Percentiles rank a stretch among this genome's conserved stretches.
phyloP scores from a whole-genome alignment of 495 filamentous ascomycete genomes.

The Trichocladium uniseriatum region DNA sequence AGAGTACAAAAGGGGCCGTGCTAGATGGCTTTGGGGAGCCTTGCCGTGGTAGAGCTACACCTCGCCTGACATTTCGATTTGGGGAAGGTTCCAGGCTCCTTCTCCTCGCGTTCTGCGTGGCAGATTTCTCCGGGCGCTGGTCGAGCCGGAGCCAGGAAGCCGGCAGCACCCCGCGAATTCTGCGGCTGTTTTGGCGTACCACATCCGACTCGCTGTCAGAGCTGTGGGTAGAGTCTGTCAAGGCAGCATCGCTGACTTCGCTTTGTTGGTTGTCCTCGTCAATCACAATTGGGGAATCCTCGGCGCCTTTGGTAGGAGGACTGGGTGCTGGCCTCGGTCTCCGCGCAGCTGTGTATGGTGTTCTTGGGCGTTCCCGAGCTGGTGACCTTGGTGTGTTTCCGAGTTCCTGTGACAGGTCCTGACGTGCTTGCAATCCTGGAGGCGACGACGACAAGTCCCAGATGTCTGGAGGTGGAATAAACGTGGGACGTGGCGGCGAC shows the following conservation, averaged over 20 bases:
- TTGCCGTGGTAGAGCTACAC: slow-evolving; percentile 42
- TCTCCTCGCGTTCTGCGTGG: slow-evolving; percentile 29
- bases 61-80: slow-evolving; percentile 38
- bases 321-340: neutral
- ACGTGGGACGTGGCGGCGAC: slow-evolving; percentile 11
- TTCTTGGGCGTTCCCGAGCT: neutral
- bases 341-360: neutral
- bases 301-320: neutral
- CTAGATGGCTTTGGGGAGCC: slow-evolving; percentile 14
- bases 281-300: slow-evolving; percentile 9
- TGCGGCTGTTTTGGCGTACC: slow-evolving; percentile 36
- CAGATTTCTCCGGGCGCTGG: slow-evolving; percentile 27
- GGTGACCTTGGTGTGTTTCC: slow-evolving; percentile 1
- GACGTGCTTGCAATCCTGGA: neutral
- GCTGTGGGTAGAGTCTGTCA: slow-evolving; percentile 3
- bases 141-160: slow-evolving; percentile 85
- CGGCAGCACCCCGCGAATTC: slow-evolving; percentile 76
- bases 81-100: slow-evolving; percentile 30
- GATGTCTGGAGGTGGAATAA: slow-evolving; percentile 4
- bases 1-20: slow-evolving; percentile 29
- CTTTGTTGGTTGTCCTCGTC: slow-evolving; percentile 9
- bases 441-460: slow-evolving; percentile 22
- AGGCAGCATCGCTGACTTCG: slow-evolving; percentile 12
- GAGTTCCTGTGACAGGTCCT: slow-evolving; percentile 6
- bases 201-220: slow-evolving; percentile 38